Conservation (phyloP, 495 filamentous ascomycete genomes). For the Penicillium ochrochloron region DNA sequence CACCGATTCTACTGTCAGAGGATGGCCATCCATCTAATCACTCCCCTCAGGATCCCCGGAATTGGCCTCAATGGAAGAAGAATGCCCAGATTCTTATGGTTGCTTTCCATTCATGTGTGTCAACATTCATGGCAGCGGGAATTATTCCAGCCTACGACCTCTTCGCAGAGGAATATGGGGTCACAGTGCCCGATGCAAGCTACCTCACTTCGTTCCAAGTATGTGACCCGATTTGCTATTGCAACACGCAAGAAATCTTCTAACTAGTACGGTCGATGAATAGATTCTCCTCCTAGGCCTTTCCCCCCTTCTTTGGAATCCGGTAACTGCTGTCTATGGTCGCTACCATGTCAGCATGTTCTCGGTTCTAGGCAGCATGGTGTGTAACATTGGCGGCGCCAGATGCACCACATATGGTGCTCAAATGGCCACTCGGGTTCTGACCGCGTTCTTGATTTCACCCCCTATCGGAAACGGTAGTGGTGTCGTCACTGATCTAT, state of each 20-base stretch:
- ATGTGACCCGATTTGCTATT: not conserved
- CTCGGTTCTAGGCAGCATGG: conserved; percentile 38
- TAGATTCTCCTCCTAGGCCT: conserved; percentile 41
- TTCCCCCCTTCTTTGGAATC: conserved; percentile 38
- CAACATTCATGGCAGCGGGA: conserved; percentile 42
- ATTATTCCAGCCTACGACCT: conserved; percentile 39
- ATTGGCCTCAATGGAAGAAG: conserved; percentile 40
- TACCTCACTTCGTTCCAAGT: conserved; percentile 41
- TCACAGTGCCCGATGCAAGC: conserved; percentile 34
- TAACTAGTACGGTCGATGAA: not conserved
- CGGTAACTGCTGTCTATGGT: conserved; percentile 36
- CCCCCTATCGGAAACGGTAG: conserved; percentile 42
- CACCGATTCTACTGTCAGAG: conserved; percentile 8
- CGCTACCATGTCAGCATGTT: conserved; percentile 37
- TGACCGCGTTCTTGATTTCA: conserved; percentile 38
- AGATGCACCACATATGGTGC: conserved; percentile 34
- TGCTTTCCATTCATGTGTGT: conserved; percentile 41
- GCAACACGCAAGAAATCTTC: not conserved
- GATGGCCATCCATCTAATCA: conserved; percentile 2
- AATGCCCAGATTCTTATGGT: conserved; percentile 43
- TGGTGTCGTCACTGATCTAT: conserved; percentile 38
- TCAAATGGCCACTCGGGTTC: conserved; percentile 35
- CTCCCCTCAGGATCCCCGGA: conserved; percentile 29
- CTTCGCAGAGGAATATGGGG: conserved; percentile 31
- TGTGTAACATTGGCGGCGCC: conserved; percentile 43